phyloP scores from a whole-genome alignment of 345 rosid genomes.

The Aquilaria yunnanensis region DNA sequence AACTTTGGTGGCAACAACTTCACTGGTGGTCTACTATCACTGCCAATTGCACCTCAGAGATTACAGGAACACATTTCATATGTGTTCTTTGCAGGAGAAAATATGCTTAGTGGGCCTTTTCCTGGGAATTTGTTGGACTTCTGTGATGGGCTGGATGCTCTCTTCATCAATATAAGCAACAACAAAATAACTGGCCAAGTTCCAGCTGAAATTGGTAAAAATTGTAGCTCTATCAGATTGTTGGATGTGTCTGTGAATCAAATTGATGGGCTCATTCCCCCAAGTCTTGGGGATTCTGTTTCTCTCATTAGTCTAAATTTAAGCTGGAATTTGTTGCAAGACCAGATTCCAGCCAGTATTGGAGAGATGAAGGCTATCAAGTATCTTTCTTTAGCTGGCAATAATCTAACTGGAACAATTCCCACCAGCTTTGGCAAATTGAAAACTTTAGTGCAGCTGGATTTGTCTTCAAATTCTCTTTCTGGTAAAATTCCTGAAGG shows the following conservation, averaged over 20 bases:
- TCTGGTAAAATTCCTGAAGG: conserved; percentile 46
- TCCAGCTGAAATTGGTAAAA: conserved; percentile 31
- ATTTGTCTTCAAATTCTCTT: conserved; percentile 52
- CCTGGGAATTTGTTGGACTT: conserved; percentile 36
- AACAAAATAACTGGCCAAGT: conserved; percentile 43
- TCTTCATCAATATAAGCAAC: conserved; percentile 49
- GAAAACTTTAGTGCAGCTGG: conserved; percentile 37
- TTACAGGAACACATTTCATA: conserved; percentile 46
- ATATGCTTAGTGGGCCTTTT: conserved; percentile 47
- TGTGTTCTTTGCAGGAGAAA: conserved; percentile 47
- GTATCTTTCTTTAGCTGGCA: conserved; percentile 51
- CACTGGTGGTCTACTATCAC: conserved; percentile 46
- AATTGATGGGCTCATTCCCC: conserved; percentile 40
- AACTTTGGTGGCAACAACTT: conserved; percentile 73
- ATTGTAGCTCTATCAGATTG: conserved; percentile 42
- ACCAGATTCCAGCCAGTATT: conserved; percentile 35
- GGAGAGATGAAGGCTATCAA: conserved; percentile 30
- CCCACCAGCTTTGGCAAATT: conserved; percentile 41
- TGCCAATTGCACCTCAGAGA: conserved; percentile 55
- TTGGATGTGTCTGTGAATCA: conserved; percentile 49
- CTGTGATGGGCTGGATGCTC: conserved; percentile 29
- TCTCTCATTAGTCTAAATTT: conserved; percentile 45
- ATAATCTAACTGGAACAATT: conserved; percentile 43
- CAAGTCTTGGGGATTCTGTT: conserved; percentile 30
- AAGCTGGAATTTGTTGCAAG: conserved; percentile 44